These are phyloP conservation scores for Aspergillus awamori DNA, from an alignment of 2,329 filamentous ascomycete species.

Conservation along the genomic window DNA sequence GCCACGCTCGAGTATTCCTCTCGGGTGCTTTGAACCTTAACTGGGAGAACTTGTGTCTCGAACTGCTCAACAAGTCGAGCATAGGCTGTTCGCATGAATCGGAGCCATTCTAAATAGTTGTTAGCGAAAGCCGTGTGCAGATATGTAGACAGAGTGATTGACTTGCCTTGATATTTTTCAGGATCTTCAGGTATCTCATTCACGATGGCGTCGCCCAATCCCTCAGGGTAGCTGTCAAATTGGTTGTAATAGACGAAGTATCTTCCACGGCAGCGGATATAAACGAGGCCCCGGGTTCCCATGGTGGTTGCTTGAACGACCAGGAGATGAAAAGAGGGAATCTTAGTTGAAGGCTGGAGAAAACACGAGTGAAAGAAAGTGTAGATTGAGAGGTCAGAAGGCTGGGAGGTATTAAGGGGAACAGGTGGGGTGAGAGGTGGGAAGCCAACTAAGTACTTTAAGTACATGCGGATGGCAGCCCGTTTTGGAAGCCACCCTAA, in stretches of 20 bases:
- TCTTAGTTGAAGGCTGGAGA: too few species aligned
- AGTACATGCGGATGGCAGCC: too few species aligned
- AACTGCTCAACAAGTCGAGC: slow-evolving; percentile 11
- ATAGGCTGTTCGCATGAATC: slow-evolving; percentile 14
- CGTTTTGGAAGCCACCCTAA: too few species aligned
- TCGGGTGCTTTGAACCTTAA: slow-evolving; percentile 4
- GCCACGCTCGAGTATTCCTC: slow-evolving; percentile 6
- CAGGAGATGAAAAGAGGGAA: background rate
- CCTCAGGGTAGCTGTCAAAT: slow-evolving; percentile 24
- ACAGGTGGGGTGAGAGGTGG: background rate
- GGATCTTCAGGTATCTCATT: slow-evolving; percentile 17
- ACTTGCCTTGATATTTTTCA: slow-evolving; percentile 19
- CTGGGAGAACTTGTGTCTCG: slow-evolving; percentile 17
- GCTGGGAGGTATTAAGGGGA: background rate
- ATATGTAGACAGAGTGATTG: background rate
- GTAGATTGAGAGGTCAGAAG: background rate
- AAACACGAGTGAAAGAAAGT: background rate
- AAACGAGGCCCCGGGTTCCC: slow-evolving; percentile 21
- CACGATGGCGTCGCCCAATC: slow-evolving; percentile 20
- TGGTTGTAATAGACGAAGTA: slow-evolving; percentile 25
- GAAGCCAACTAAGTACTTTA: too few species aligned
- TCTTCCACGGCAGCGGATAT: slow-evolving; percentile 23
- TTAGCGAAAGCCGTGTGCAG: background rate
- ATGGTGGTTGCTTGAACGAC: slow-evolving; percentile 7
- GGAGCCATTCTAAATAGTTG: slow-evolving; percentile 21